A percentile compares a stretch with the other conserved stretches of the same genome.
Conservation (phyloP, 1,284 basidiomycete species). For the Pisolithus thermaeus region DNA sequence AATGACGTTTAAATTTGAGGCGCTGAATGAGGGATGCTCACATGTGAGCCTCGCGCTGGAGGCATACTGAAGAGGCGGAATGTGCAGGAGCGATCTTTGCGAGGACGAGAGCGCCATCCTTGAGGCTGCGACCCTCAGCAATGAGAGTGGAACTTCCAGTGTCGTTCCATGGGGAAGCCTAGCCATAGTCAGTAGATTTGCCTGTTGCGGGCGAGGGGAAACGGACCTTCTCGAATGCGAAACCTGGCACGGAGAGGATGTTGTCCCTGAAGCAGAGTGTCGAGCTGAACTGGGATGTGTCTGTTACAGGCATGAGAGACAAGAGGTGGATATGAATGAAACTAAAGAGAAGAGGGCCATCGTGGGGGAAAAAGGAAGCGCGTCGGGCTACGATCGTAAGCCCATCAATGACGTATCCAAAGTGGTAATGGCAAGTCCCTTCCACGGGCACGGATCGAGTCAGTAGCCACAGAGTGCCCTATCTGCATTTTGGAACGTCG, state of each 20-base stretch:
- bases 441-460: neutral
- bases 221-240: slow-evolving; percentile 60
- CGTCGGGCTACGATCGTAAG: too few species aligned
- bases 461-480: neutral
- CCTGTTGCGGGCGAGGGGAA: neutral
- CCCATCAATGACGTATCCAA: too few species aligned
- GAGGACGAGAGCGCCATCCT: slow-evolving; percentile 60
- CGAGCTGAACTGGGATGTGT: neutral
- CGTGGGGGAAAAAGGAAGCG: neutral
- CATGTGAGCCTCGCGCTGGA: slow-evolving; percentile 69
- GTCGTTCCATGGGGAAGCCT: slow-evolving; percentile 60
- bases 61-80: slow-evolving; percentile 62
- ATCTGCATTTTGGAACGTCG: too few species aligned
- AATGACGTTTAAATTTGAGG: neutral
- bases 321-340: too few species aligned
- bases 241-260: slow-evolving; percentile 59
- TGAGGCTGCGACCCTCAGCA: slow-evolving; percentile 61
- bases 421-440: neutral
- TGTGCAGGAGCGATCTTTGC: slow-evolving; percentile 68
- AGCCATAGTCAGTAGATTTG: slow-evolving; percentile 2
- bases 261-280: slow-evolving; percentile 37
- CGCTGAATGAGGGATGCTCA: slow-evolving; percentile 28
- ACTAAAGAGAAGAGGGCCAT: neutral
- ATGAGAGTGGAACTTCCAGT: slow-evolving; percentile 64
- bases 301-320: neutral